Percentiles rank a stretch among this genome's conserved stretches.
phyloP scores from a whole-genome alignment of 345 rosid genomes.

The Garcia nutans region DNA sequence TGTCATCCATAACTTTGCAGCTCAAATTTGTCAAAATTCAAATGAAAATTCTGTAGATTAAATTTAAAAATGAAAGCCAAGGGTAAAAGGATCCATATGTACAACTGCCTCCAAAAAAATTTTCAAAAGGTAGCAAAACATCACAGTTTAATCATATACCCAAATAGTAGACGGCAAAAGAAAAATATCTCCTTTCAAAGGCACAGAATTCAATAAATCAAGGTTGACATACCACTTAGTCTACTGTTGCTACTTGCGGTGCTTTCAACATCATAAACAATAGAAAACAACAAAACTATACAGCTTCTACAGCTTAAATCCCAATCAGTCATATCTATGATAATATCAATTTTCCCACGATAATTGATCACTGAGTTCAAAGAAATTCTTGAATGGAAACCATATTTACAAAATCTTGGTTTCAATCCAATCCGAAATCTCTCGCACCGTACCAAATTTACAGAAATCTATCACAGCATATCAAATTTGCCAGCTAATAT shows the following conservation, averaged over 20 bases:
- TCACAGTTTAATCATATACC: not conserved
- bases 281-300: not conserved
- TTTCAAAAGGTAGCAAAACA: not conserved
- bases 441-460: not conserved
- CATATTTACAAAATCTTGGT: not conserved
- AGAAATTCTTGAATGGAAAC: not conserved
- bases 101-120: not conserved
- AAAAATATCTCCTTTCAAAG: not conserved
- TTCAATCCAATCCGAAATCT: not conserved
- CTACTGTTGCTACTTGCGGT: not conserved
- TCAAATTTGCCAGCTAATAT: conserved; percentile 6
- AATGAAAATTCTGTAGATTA: too few species aligned
- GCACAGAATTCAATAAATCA: not conserved
- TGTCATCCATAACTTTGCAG: not conserved
- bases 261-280: not conserved
- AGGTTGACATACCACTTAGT: not conserved
- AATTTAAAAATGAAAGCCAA: too few species aligned
- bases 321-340: not conserved
- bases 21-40: conserved; percentile 1
- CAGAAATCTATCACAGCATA: not conserved
- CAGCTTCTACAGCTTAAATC: not conserved
- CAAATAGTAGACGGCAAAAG: not conserved
- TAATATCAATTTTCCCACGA: not conserved
- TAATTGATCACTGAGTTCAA: not conserved
- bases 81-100: not conserved